Conservation (phyloP, 306 rosid genomes). For the Sicyos edulis region DNA sequence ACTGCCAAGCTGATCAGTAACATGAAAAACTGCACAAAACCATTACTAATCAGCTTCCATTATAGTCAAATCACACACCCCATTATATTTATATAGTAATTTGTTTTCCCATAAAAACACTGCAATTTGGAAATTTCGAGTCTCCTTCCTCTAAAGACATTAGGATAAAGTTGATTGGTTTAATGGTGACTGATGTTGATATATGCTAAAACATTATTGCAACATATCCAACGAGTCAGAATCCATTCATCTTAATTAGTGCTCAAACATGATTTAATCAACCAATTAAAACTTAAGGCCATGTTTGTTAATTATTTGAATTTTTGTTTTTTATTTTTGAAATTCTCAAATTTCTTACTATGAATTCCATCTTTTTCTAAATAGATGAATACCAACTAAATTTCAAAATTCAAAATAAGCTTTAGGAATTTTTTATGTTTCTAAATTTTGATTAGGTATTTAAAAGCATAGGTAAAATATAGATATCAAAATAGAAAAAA, state of each 20-base stretch:
- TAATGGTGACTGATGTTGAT: background rate
- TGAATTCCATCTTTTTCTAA: too few species aligned
- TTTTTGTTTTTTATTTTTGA: too few species aligned
- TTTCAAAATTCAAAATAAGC: too few species aligned
- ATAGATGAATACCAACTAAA: too few species aligned
- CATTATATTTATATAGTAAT: background rate
- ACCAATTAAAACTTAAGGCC: background rate
- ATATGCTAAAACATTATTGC: background rate
- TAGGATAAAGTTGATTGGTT: background rate
- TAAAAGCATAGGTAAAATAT: too few species aligned
- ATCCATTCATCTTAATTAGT: slow-evolving; percentile 6
- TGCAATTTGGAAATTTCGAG: background rate
- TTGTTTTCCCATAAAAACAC: background rate
- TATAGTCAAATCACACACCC: background rate
- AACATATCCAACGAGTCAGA: slow-evolving; percentile 5
- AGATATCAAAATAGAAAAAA: too few species aligned
- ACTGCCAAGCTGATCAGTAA: slow-evolving; percentile 74
- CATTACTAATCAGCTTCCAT: too few species aligned
- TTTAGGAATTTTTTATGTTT: too few species aligned
- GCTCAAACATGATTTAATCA: background rate
- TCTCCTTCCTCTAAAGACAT: background rate
- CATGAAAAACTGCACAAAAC: slow-evolving; percentile 37
- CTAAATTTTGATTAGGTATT: too few species aligned
- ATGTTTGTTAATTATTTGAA: too few species aligned
- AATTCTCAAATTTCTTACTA: too few species aligned